These are phyloP conservation scores for Aquilaria yunnanensis DNA, from an alignment of 345 rosid species.

Conservation along the genomic window DNA sequence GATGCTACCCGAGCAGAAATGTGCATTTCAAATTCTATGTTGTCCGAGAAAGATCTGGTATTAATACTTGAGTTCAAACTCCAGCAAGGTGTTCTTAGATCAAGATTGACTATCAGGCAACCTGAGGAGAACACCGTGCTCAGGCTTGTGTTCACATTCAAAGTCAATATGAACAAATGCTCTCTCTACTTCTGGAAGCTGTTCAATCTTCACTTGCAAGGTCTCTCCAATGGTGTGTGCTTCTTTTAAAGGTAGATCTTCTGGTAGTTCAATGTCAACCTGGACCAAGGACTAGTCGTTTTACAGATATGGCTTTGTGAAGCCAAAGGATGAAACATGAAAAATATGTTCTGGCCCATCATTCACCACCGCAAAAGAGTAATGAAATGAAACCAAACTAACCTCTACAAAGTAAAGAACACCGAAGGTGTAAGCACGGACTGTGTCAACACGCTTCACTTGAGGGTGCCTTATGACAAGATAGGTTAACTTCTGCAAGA, in stretches of 20 bases:
- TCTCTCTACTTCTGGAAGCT: slow-evolving; percentile 73
- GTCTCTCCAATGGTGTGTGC: slow-evolving; percentile 73
- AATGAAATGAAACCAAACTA: slow-evolving; percentile 6
- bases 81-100: no score
- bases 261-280: slow-evolving; percentile 81
- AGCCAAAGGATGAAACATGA: neutral
- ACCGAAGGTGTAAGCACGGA: slow-evolving; percentile 57
- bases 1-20: no score
- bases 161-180: slow-evolving; percentile 84
- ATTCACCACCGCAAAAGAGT: no score
- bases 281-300: slow-evolving; percentile 10
- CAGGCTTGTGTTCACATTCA: slow-evolving; percentile 82
- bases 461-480: slow-evolving; percentile 45
- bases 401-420: slow-evolving; percentile 68
- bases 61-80: no score
- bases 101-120: slow-evolving; percentile 36
- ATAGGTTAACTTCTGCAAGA: slow-evolving; percentile 52
- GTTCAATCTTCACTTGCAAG: slow-evolving; percentile 67
- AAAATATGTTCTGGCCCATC: neutral
- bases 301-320: neutral
- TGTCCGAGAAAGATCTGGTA: no score
- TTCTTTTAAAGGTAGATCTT: slow-evolving; percentile 57
- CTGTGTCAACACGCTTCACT: slow-evolving; percentile 51
- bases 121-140: slow-evolving; percentile 54
- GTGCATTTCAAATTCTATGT: no score